Base-by-base conservation (phyloP, 345 rosid species). In the Clarkia xantiana region DNA sequence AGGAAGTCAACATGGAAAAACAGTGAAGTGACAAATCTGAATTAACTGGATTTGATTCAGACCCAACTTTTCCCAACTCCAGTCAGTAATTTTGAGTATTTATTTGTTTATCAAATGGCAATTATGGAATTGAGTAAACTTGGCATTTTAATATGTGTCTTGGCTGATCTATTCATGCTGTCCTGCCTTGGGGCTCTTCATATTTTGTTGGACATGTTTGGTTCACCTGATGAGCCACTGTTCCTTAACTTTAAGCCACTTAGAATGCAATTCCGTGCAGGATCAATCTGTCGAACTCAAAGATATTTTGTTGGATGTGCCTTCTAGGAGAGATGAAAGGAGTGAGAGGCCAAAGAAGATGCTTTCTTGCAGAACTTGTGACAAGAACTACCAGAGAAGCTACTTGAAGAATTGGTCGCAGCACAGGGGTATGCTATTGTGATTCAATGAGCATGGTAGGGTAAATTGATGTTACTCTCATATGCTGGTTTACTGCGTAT, bases 381-480 rank as follows among this genome's bases (percentile, higher is more conserved):
- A 84, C 65, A 93, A 87, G 81, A 93, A 84, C 76, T 93, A 84
- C 69, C 99, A 93, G 16, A 71, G 81, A 59, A 76, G 78, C 76
- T 93, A 95, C 64, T 62, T 87, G 74, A 93, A 80, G 72, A 56
- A 76, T 47, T 93, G 99, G 99, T 73, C 95, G 60, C 84, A 69
- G 62, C 70, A 93, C 66, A 80, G 99, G 81, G 98, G 98, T 91
- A 75, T n/a, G n/a, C 10, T 7, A 43, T 25, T 16, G 12, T 40
- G 22, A 15, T 16, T n/a, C n/a, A n/a, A 48, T 9, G 53, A 14
- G 44, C 38, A 40, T 67, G 45, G 11, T 17, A 17, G 52, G 57
- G 22, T 36, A n/a, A 22, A 4, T 57, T n/a, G n/a, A 25, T 14
- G 44, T 14, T 59, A 16, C 67, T 66, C 73, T 67, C 45, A 45